Conservation (phyloP, 148 eudicot genomes). For the Dysphania ambrosioides region DNA sequence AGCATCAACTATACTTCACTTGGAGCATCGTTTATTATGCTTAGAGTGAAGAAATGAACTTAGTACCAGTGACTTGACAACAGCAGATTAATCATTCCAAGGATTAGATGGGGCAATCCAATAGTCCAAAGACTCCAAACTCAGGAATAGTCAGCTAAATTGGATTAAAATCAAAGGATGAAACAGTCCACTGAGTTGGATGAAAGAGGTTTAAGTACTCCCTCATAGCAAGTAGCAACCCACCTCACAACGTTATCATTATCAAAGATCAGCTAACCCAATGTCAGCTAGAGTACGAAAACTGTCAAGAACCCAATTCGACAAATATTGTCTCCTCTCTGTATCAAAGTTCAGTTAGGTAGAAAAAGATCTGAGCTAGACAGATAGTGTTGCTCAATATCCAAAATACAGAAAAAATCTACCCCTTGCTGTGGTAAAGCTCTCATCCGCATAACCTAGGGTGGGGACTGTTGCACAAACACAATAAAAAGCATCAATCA, state of each 20-base stretch:
- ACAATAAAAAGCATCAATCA: constrained; percentile 65
- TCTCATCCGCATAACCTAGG: constrained; percentile 73
- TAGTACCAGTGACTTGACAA: not conserved
- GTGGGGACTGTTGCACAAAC: constrained; percentile 74
- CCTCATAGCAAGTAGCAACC: not conserved
- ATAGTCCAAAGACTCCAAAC: no score
- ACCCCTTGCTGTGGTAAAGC: constrained; percentile 56
- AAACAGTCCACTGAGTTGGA: not conserved
- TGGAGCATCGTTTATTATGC: not conserved
- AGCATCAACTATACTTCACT: not conserved
- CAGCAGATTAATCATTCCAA: not conserved
- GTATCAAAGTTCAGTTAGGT: constrained; percentile 60
- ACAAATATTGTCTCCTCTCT: constrained; percentile 42
- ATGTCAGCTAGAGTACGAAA: constrained; percentile 53
- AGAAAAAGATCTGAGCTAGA: constrained; percentile 67
- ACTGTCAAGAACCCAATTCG: constrained; percentile 55
- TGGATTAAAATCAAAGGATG: not conserved
- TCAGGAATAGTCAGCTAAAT: not conserved
- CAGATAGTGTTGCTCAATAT: constrained; percentile 65
- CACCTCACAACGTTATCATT: constrained; percentile 61
- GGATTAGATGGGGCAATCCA: no score
- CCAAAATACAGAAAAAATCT: constrained; percentile 68
- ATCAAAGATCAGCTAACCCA: constrained; percentile 74
- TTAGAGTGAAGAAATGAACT: not conserved
- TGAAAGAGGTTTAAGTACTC: not conserved